Evolutionary conservation across 2,329 filamentous ascomycete genomes (phyloP).

Genomic region (Ramularia collo-cygni): DNA sequence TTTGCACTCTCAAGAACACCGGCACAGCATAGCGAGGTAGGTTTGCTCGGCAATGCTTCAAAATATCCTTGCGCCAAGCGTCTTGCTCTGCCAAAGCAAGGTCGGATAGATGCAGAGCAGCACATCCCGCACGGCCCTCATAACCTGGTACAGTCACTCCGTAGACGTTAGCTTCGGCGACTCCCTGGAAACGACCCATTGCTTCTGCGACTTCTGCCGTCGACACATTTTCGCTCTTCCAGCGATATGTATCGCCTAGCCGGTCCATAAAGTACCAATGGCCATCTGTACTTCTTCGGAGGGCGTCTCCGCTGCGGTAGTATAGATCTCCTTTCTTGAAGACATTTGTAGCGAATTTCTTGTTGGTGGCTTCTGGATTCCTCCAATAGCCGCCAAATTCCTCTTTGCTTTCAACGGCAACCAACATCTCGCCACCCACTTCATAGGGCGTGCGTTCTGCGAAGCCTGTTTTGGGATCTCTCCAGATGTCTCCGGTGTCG

Average conservation of each 20-base stretch:
- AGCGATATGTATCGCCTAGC: slow-evolving; percentile 42
- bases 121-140: slow-evolving; percentile 48
- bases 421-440: slow-evolving; percentile 65
- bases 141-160: slow-evolving; percentile 40
- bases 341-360: slow-evolving; percentile 42
- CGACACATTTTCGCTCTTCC: slow-evolving; percentile 43
- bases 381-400: slow-evolving; percentile 64
- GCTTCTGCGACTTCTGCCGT: slow-evolving; percentile 40
- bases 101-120: slow-evolving; percentile 47
- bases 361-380: slow-evolving; percentile 58
- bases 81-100: slow-evolving; percentile 45
- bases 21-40: slow-evolving; percentile 72
- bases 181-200: slow-evolving; percentile 34
- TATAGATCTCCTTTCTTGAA: slow-evolving; percentile 41
- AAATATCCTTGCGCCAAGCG: slow-evolving; percentile 47
- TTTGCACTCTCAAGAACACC: slow-evolving; percentile 60
- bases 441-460: slow-evolving; percentile 57
- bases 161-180: slow-evolving; percentile 42
- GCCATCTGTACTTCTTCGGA: slow-evolving; percentile 35
- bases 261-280: slow-evolving; percentile 43
- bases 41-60: slow-evolving; percentile 50
- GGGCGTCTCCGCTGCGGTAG: slow-evolving; percentile 40
- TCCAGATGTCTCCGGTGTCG: slow-evolving; percentile 58
- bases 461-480: slow-evolving; percentile 62
- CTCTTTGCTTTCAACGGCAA: slow-evolving; percentile 50